Conservation (phyloP, 163 green algal genomes). For the Scenedesmus sp. region DNA sequence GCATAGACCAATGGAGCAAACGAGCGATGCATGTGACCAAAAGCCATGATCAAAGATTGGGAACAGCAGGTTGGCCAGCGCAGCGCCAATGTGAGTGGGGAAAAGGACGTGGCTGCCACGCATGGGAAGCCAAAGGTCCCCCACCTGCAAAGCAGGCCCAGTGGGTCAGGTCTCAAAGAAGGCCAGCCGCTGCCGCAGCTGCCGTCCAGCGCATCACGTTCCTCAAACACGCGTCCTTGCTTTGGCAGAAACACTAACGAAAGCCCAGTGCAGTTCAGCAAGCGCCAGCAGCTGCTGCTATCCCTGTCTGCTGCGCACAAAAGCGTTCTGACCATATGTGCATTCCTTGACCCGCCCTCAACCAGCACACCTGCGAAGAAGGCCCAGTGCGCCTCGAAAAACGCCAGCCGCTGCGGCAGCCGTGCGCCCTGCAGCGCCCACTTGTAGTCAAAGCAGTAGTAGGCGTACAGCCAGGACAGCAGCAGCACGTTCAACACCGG, state of each 20-base stretch:
- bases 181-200: no score
- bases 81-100: constrained; percentile 72
- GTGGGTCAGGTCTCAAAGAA: no score
- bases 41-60: constrained; percentile 58
- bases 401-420: constrained; percentile 69
- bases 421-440: constrained; percentile 74
- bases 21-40: no score
- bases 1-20: background rate
- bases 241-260: no score
- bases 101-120: constrained; percentile 32
- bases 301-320: no score
- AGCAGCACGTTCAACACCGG: constrained; percentile 71
- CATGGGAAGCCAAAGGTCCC: no score
- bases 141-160: no score
- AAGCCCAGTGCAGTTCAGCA: no score
- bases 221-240: no score
- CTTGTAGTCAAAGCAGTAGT: constrained; percentile 94
- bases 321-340: background rate
- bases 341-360: background rate
- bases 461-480: constrained; percentile 88
- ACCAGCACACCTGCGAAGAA: constrained; percentile 77
- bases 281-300: no score
- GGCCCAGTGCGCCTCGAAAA: constrained; percentile 83
- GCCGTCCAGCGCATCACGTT: no score
- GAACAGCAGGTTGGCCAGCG: constrained; percentile 73